These are phyloP conservation scores for Brassica napus DNA, from an alignment of 345 rosid genomes.

Conservation along the genomic window DNA sequence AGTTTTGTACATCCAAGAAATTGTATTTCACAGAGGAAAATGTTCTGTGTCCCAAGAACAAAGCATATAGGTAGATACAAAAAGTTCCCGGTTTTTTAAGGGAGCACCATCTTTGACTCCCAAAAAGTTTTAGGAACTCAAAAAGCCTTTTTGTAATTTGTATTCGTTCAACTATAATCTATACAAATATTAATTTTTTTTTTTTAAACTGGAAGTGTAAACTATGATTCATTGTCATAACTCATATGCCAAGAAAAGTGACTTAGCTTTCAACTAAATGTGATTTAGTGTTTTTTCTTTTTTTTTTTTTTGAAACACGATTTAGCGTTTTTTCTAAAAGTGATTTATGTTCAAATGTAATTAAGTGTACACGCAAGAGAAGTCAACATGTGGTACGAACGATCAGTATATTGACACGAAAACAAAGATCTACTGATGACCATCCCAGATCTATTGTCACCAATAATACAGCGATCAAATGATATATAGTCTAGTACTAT, in stretches of 20 bases:
- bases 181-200: background rate
- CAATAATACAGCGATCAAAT: background rate
- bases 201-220: background rate
- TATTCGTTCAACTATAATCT: conserved; percentile 11
- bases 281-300: background rate
- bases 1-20: conserved; percentile 27
- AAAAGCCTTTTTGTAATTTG: conserved; percentile 35
- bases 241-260: background rate
- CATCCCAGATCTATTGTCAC: background rate
- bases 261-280: background rate
- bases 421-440: background rate
- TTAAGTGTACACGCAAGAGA: conserved; percentile 9
- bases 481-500: background rate
- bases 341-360: conserved; percentile 22
- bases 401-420: conserved; percentile 12
- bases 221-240: conserved; percentile 3
- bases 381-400: conserved; percentile 21
- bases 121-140: conserved; percentile 47
- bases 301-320: too few relatives aligned
- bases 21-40: conserved; percentile 40
- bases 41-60: conserved; percentile 44
- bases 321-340: background rate
- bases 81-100: conserved; percentile 36
- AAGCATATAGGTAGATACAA: conserved; percentile 41
- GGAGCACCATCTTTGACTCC: conserved; percentile 43